Evolutionary conservation across 257 asterid genomes (phyloP).

Genomic region (Solanum boliviense): DNA sequence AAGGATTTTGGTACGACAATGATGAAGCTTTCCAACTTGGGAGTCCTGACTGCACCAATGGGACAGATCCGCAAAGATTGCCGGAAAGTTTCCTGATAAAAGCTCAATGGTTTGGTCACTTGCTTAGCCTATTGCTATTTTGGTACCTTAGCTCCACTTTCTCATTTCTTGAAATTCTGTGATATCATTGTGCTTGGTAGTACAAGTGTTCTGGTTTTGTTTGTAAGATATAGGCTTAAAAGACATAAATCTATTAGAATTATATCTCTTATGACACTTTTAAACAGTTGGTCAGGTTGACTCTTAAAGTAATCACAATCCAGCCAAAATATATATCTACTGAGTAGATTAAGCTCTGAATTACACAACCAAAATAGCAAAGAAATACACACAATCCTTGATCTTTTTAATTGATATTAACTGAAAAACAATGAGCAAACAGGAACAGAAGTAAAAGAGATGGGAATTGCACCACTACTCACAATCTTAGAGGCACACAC

Average conservation of each 20-base stretch:
- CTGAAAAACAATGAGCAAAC: not conserved
- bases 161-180: not conserved
- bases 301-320: not conserved
- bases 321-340: not conserved
- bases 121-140: not conserved
- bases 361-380: not conserved
- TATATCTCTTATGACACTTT: not conserved
- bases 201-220: not conserved
- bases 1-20: slow-evolving; percentile 51
- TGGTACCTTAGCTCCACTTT: not conserved
- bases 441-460: not conserved
- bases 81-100: slow-evolving; percentile 26
- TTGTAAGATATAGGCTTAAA: not conserved
- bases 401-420: not conserved
- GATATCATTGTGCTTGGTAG: not conserved
- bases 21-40: slow-evolving; percentile 60
- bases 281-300: not conserved
- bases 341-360: not conserved
- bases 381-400: not conserved
- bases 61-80: slow-evolving; percentile 60
- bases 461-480: not conserved
- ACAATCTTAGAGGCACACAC: not conserved
- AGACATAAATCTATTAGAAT: not conserved
- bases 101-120: not conserved
- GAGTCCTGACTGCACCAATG: slow-evolving; percentile 25